Conservation (phyloP, 2,329 filamentous ascomycete species). For the Colletotrichum sp. region DNA sequence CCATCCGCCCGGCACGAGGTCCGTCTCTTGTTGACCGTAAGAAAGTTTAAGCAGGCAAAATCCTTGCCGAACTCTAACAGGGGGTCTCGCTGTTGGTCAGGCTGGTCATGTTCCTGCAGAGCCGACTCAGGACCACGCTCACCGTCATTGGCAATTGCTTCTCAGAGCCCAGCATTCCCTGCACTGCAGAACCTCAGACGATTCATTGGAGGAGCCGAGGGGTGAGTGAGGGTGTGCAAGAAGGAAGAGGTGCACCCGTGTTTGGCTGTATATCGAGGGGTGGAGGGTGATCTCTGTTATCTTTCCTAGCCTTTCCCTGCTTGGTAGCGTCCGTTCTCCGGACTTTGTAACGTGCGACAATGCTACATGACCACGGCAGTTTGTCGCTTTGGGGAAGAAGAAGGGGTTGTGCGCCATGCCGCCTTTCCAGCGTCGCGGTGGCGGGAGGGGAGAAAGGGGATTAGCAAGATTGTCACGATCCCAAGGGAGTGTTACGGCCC, state of each 20-base stretch:
- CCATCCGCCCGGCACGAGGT: not conserved
- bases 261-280: not conserved
- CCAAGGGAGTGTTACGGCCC: not conserved
- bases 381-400: not conserved
- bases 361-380: not conserved
- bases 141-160: not conserved
- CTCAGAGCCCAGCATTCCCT: not conserved
- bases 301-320: not conserved
- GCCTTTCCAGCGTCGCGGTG: not conserved
- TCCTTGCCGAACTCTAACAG: not conserved
- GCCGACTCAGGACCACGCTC: not conserved
- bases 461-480: not conserved
- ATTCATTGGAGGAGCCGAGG: not conserved
- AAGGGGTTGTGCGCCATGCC: not conserved
- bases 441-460: not conserved
- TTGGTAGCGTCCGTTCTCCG: not conserved
- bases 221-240: not conserved
- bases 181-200: slow-evolving; percentile 13
- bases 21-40: not conserved
- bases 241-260: not conserved
- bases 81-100: not conserved
- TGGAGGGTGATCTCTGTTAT: not conserved
- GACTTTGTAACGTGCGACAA: not conserved
- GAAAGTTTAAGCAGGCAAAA: not conserved
- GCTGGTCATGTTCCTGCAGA: slow-evolving; percentile 1